Base-by-base conservation (phyloP, 2,329 filamentous ascomycete genomes). In the Hirsutella thompsonii region DNA sequence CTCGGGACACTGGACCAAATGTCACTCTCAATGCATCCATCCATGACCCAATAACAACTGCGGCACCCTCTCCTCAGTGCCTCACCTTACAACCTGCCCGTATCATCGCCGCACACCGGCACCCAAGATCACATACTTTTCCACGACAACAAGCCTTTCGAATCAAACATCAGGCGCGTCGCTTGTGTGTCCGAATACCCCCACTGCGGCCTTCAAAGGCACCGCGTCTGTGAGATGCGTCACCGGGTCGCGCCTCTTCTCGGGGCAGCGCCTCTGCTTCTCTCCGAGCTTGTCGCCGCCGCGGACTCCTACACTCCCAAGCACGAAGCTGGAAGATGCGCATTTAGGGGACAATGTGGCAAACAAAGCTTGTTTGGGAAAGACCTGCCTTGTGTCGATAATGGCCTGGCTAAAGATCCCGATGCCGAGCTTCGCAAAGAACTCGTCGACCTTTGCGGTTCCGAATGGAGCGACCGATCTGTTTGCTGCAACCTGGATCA, bases 311-410 rank as follows among this genome's bases (percentile, higher is more conserved):
- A 51, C 43, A 78, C 74, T 0, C 67, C 70, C 1, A 84, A 79
- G 48, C 90, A 95, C 52, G 89, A 95, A 62, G 69, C 81, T 38
- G 90, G 90, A 33, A 76, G 90, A 48, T 96, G 90, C 61, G 87
- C 90, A 1, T 86, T 96, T 47, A 78, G 90, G 38, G 88, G 88
- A 8, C 83, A 93, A 47, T 98, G 92, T 58, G 92, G 92, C 37
- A 89, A 88, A 61, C 81, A 90, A 62, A 81, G 82, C 47, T 83
- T 92, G 58, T 96, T 96, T 54, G 86, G 88, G 42, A 83, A 86
- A 43, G 78, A 94, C 50, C 70, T 96, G 45, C 92, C 92, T 4
- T 98, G 92, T 57, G 79, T 89, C 13, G 90, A 98, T 63, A 98
- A 98, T 58, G 88, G 72, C 4, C 67, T 81, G 29, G 92, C 92